These are phyloP conservation scores for Ustilago loliicola DNA, from an alignment of 1,284 basidiomycete species.

Conservation along the genomic window DNA sequence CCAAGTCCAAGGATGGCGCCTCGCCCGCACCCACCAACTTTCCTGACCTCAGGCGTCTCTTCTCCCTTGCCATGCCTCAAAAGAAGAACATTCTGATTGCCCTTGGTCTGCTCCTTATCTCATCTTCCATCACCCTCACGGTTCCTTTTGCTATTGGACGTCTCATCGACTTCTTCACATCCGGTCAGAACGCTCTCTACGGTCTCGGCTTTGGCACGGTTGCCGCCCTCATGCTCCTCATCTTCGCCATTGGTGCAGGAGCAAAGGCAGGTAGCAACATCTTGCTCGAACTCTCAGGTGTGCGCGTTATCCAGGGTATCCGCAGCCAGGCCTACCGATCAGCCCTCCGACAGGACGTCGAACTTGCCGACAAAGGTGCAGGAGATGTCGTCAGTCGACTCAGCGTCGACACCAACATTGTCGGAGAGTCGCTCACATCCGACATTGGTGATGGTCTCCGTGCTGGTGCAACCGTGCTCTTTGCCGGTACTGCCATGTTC, in stretches of 20 bases:
- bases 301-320: slow-evolving; percentile 90
- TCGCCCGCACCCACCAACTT: slow-evolving; percentile 53
- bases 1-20: slow-evolving; percentile 44
- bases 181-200: slow-evolving; percentile 54
- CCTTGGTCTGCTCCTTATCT: slow-evolving; percentile 68
- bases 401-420: slow-evolving; percentile 91
- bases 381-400: slow-evolving; percentile 94
- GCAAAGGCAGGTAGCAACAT: slow-evolving; percentile 91
- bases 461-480: slow-evolving; percentile 60
- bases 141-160: slow-evolving; percentile 69
- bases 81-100: slow-evolving; percentile 59
- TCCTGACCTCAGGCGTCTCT: slow-evolving; percentile 63
- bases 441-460: slow-evolving; percentile 65
- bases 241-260: slow-evolving; percentile 88
- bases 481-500: slow-evolving; percentile 91
- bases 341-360: slow-evolving; percentile 85
- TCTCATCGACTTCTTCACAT: slow-evolving; percentile 69
- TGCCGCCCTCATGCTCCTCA: slow-evolving; percentile 79
- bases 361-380: slow-evolving; percentile 84
- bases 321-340: slow-evolving; percentile 85
- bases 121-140: slow-evolving; percentile 79
- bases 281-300: slow-evolving; percentile 85
- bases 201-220: slow-evolving; percentile 82
- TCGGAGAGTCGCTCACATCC: slow-evolving; percentile 84
- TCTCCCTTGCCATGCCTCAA: slow-evolving; percentile 66